Conservation (phyloP, 495 filamentous ascomycete genomes). For the Talaromyces wortmannii region DNA sequence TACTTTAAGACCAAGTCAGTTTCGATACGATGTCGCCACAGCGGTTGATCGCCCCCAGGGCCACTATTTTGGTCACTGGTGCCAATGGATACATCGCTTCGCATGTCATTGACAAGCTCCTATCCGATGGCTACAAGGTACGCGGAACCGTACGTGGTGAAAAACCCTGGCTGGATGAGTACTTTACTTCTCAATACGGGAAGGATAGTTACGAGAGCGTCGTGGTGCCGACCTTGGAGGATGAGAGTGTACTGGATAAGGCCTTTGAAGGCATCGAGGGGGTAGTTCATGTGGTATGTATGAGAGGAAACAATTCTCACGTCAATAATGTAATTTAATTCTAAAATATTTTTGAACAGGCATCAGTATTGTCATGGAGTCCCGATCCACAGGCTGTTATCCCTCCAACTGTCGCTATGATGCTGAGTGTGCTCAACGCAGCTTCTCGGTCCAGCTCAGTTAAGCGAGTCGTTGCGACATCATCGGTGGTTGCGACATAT, state of each 20-base stretch:
- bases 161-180: conserved; percentile 33
- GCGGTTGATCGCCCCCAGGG: neutral
- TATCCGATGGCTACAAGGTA: conserved; percentile 41
- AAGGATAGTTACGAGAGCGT: conserved; percentile 25
- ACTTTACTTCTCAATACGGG: conserved; percentile 35
- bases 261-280: conserved; percentile 20
- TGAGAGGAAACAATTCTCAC: neutral
- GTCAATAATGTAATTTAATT: neutral
- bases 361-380: neutral
- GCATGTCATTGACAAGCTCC: conserved; percentile 41
- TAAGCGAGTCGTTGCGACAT: too few relatives aligned
- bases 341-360: conserved; percentile 3
- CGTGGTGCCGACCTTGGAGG: conserved; percentile 27
- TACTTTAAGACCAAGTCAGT: too few relatives aligned
- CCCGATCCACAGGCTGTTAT: neutral
- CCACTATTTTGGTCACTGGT: conserved; percentile 43
- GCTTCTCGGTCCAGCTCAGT: too few relatives aligned
- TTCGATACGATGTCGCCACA: too few relatives aligned
- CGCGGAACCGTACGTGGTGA: conserved; percentile 40
- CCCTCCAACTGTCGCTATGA: too few relatives aligned
- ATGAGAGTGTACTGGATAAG: conserved; percentile 27
- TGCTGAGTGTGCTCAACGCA: too few relatives aligned
- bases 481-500: too few relatives aligned
- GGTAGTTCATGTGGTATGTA: conserved; percentile 17
- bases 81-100: conserved; percentile 49